A percentile compares a stretch with the other conserved stretches of the same genome.
Conservation (phyloP, 257 asterid species). For the Fraxinus anomala region DNA sequence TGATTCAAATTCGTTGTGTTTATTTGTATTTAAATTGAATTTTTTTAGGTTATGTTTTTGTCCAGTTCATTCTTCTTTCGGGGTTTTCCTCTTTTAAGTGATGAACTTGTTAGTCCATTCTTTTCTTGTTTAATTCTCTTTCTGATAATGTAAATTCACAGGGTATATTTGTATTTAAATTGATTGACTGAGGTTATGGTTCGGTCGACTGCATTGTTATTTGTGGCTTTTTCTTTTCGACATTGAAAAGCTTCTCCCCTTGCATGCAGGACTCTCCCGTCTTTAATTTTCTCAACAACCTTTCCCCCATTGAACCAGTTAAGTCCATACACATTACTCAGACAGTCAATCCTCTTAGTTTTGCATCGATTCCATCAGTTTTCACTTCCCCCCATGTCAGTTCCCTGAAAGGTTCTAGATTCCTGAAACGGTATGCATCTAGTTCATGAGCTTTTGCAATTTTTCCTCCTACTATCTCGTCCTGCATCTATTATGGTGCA, state of each 20-base stretch:
- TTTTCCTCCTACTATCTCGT: not conserved
- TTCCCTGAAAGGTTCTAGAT: slow-evolving; percentile 55
- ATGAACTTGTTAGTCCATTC: not conserved
- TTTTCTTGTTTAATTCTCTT: not conserved
- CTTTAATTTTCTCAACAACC: slow-evolving; percentile 69
- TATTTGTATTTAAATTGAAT: not conserved
- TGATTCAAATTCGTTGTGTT: not conserved
- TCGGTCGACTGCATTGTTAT: not conserved
- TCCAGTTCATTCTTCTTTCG: not conserved
- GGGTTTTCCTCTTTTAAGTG: slow-evolving; percentile 5
- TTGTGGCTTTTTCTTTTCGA: not conserved
- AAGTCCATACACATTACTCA: slow-evolving; percentile 64
- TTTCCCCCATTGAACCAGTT: slow-evolving; percentile 80
- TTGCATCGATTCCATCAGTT: slow-evolving; percentile 64
- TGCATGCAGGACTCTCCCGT: slow-evolving; percentile 85
- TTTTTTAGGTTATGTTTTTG: not conserved
- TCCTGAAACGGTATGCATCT: slow-evolving; percentile 60
- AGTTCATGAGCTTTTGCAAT: not conserved
- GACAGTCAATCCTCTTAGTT: slow-evolving; percentile 61
- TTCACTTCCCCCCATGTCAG: slow-evolving; percentile 83
- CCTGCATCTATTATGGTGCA: slow-evolving; percentile 3
- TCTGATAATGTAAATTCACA: not conserved
- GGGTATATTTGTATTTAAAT: too few relatives aligned
- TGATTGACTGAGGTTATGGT: not conserved
- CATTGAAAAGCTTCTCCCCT: not conserved